Evolutionary conservation across 2,329 filamentous ascomycete species (phyloP), one percentile per base, ranked within the genome.

Genomic region (Pseudocercospora musae): DNA sequence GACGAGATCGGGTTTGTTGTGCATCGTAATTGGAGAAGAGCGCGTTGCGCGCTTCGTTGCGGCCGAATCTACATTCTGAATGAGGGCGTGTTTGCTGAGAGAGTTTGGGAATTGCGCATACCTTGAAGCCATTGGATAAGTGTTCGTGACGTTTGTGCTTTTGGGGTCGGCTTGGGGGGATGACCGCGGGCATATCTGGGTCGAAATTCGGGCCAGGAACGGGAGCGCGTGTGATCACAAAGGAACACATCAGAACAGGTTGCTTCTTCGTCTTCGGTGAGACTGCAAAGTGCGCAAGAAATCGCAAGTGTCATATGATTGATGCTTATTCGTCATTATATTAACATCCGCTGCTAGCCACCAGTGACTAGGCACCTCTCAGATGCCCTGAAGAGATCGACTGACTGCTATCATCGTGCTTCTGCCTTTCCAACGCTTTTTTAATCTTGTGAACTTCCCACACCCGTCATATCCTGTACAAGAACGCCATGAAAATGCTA

Each of bases 11-110:
- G 50, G 69, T 63, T 60, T 64, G 66, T 60, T 69, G 60, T 52
- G 66, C 64, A 62, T 76, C 73, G 71, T 77, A 77, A 68, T 66
- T 68, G 58, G 73, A 74, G 72, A 78, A 78, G 69, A 78, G 75
- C 59, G 76, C 72, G 58, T 75, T 74, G 70, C 76, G 76, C 64
- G 73, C 71, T 68, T 78, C 76, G 68, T 60, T 60, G 55, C 58
- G 60, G 37, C 57, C 60, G 60, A 63, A 63, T 29, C 60, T 63
- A 52, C 48, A 31, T 33, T 37, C 4, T 8, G 13, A 18, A 6
- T 31, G 20, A 29, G 48, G 7, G 48, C 44, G 44, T 18, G 44
- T 48, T 4, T 5, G 44, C 10, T 13, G 10, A 23, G 40, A 48
- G 44, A 1, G 1, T 7, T 48, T 18, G 5, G 21, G 10, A n/a